These are phyloP conservation scores for Tinospora cordifolia DNA, from an alignment of 164 flowering plant species.

Conservation along the genomic window DNA sequence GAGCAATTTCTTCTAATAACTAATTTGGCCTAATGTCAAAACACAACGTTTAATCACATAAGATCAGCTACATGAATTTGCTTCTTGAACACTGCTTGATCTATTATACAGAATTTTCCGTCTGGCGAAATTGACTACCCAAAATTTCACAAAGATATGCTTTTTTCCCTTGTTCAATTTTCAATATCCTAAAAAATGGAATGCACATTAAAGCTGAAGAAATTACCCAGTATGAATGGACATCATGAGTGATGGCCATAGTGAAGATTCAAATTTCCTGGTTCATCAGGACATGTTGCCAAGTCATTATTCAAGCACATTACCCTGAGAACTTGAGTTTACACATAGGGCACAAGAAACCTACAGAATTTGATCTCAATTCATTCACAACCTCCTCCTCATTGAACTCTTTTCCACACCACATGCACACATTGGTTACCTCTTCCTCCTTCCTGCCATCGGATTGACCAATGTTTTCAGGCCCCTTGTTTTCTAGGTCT, in stretches of 20 bases:
- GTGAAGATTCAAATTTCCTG: not conserved
- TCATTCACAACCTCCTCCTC: slow-evolving; percentile 45
- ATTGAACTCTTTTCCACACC: slow-evolving; percentile 69
- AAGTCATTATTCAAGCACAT: slow-evolving; percentile 27
- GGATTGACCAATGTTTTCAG: slow-evolving; percentile 34
- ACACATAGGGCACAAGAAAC: slow-evolving; percentile 80
- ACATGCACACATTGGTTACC: slow-evolving; percentile 54
- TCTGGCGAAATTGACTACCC: no score
- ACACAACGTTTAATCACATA: no score
- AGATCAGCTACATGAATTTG: not conserved
- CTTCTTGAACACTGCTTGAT: no score
- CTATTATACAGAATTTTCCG: no score
- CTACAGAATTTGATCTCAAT: slow-evolving; percentile 62
- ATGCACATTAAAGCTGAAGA: not conserved
- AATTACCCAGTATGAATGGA: slow-evolving; percentile 5
- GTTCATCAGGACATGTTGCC: slow-evolving; percentile 14
- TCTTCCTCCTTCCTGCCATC: slow-evolving; percentile 18
- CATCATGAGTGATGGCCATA: slow-evolving; percentile 5
- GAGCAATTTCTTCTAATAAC: no score
- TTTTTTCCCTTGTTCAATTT: not conserved
- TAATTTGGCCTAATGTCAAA: no score
- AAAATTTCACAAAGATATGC: not conserved
- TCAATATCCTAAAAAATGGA: not conserved
- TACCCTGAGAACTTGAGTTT: slow-evolving; percentile 57
- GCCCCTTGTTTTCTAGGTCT: slow-evolving; percentile 22